Evolutionary conservation across 805 yeast species (phyloP), one percentile per base, ranked within the genome.

Genomic region (Ogataea philodendri): DNA sequence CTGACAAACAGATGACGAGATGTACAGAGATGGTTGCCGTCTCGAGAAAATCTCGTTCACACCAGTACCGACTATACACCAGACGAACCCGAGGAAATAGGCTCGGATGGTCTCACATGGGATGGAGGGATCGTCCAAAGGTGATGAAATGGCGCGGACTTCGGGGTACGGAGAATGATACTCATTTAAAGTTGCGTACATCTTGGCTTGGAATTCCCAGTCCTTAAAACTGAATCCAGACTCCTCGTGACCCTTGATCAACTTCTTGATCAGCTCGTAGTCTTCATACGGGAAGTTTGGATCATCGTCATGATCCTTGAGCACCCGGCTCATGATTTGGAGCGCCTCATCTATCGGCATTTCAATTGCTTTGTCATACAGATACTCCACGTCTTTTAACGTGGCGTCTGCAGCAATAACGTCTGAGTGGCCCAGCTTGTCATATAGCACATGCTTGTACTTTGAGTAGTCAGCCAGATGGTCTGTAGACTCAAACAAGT

Each of bases 131-230:
- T 76, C 80, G 51, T 75, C 81, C 7, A 60, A 53, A 7, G 72
- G 65, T 6, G 77, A 71, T 22, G 76, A 76, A 15, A 79, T 72
- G 17, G 84, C 73, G 55, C 86, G 68, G 14, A 79, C 84, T 56
- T 79, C 85, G 1, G 82, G 76, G 52, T 78, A 79, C 7, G 84
- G 83, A 14, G 78, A 72, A 46, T 66, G 41, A 42, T 51, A 70
- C 59, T 53, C 44, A n/a, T 65, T 62, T 19, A 59, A 48, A 20
- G 66, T 63, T 15, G 72, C 73, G 22, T 51, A 45, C 26, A 55
- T 39, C 35, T 51, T 52, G 13, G 49, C 46, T 33, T 58, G 54
- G 15, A 53, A 43, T 16, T 30, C 39, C 37, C 39, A 45, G 9
- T 41, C 39, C 16, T 21, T 10, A 17, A 9, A 15, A 14, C 21